Conservation (phyloP, 2,329 filamentous ascomycete genomes). For the Albophoma yamanashiensis region DNA sequence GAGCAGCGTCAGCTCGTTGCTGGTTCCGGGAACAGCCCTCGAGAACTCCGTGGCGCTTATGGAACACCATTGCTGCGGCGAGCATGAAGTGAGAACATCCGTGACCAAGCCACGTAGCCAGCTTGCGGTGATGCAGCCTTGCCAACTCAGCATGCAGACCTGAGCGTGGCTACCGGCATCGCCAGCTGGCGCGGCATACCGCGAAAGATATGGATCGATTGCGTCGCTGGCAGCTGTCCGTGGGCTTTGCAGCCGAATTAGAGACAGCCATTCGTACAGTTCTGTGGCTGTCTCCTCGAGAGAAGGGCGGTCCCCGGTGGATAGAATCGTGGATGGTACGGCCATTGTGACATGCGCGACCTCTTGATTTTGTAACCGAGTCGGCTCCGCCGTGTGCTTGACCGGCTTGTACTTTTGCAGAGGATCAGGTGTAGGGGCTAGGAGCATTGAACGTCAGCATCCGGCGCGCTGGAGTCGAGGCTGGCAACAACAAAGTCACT, state of each 20-base stretch:
- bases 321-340: conserved; percentile 15
- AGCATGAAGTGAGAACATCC: conserved; percentile 30
- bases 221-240: conserved; percentile 44
- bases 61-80: conserved; percentile 42
- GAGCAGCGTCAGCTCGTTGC: conserved; percentile 42
- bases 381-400: conserved; percentile 24
- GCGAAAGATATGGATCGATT: conserved; percentile 59
- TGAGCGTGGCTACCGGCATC: conserved; percentile 14
- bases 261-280: conserved; percentile 63
- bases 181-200: conserved; percentile 47
- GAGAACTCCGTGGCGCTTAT: conserved; percentile 42
- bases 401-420: conserved; percentile 32
- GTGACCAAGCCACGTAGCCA: conserved; percentile 41
- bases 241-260: conserved; percentile 57
- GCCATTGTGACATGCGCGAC: conserved; percentile 13
- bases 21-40: conserved; percentile 29
- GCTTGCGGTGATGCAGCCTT: conserved; percentile 42
- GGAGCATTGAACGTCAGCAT: neutral
- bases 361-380: conserved; percentile 7
- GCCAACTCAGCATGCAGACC: conserved; percentile 45
- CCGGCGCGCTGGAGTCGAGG: no score
- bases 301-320: conserved; percentile 29
- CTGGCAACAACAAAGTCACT: conserved; percentile 2
- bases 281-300: conserved; percentile 54
- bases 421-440: conserved; percentile 39